Conservation (phyloP, 129 eudicot genomes). For the Deinandra increscens region DNA sequence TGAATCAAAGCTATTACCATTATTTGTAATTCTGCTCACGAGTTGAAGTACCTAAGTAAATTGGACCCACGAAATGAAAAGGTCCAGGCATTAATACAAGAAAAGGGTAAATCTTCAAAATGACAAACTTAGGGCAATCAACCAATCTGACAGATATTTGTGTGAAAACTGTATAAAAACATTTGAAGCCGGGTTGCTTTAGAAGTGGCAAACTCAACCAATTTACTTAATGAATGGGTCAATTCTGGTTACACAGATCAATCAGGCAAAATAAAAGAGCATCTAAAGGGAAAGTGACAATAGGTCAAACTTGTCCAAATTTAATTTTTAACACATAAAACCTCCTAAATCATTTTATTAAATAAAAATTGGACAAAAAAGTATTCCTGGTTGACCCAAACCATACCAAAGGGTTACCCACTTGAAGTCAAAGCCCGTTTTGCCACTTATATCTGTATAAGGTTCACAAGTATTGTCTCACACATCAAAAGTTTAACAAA, state of each 20-base stretch:
- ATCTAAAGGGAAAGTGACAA: neutral
- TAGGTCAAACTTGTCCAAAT: neutral
- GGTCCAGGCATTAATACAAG: neutral
- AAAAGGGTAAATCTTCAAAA: neutral
- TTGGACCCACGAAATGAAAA: slow-evolving; percentile 1
- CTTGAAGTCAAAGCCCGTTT: neutral
- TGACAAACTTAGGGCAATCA: neutral
- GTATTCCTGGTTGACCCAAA: neutral
- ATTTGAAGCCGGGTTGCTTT: neutral
- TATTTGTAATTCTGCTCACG: slow-evolving; percentile 42
- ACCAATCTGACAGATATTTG: neutral
- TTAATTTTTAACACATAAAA: neutral
- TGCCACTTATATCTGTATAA: neutral
- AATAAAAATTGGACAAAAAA: neutral
- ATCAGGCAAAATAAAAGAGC: neutral
- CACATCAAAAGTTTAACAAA: neutral
- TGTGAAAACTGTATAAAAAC: neutral
- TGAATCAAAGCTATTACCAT: slow-evolving; percentile 24
- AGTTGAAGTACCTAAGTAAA: slow-evolving; percentile 62
- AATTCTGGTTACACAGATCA: neutral
- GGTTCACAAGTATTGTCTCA: neutral
- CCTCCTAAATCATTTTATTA: neutral
- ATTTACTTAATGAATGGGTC: neutral
- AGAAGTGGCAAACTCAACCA: neutral
- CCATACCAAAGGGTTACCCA: neutral